Conservation (phyloP, 164 flowering plant genomes). For the Tetracentron sinense region DNA sequence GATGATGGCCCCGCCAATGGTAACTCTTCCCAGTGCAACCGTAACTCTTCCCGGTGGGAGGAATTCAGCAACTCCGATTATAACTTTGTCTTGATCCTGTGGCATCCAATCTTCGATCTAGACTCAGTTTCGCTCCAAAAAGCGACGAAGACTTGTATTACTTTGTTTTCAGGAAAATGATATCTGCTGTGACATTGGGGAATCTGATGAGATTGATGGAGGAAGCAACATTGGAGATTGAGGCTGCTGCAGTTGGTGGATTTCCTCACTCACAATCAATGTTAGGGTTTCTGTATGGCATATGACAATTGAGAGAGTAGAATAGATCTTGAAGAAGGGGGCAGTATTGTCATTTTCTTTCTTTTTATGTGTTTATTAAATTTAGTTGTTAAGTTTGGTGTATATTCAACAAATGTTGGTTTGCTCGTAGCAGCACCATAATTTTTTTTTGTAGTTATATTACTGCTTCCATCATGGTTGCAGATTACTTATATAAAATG, state of each 20-base stretch:
- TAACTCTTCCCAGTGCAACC: slow-evolving; percentile 46
- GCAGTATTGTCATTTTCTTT: too few species aligned
- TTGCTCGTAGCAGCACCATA: too few species aligned
- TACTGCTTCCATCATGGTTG: too few species aligned
- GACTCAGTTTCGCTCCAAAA: slow-evolving; percentile 1
- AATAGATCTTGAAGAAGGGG: too few species aligned
- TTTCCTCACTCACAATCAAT: slow-evolving; percentile 71
- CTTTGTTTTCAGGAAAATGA: slow-evolving; percentile 48
- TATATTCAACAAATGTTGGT: too few species aligned
- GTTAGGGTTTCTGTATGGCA: slow-evolving; percentile 64
- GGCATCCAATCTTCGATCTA: slow-evolving; percentile 84
- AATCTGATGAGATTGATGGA: slow-evolving; percentile 51
- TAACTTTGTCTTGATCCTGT: slow-evolving; percentile 80
- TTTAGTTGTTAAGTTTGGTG: too few species aligned
- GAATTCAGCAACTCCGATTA: slow-evolving; percentile 64
- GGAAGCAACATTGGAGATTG: slow-evolving; percentile 65
- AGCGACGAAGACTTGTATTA: slow-evolving; percentile 38
- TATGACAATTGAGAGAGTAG: slow-evolving; percentile 60
- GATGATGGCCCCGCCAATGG: slow-evolving; percentile 21
- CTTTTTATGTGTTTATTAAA: too few species aligned
- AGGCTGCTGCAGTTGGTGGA: slow-evolving; percentile 44
- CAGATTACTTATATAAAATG: too few species aligned
- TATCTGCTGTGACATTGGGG: slow-evolving; percentile 44
- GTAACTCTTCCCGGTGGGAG: too few species aligned
- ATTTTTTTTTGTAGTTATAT: too few species aligned